These are phyloP conservation scores for Ustilago vetiveriae DNA, from an alignment of 1,284 basidiomycete genomes.

Conservation along the genomic window DNA sequence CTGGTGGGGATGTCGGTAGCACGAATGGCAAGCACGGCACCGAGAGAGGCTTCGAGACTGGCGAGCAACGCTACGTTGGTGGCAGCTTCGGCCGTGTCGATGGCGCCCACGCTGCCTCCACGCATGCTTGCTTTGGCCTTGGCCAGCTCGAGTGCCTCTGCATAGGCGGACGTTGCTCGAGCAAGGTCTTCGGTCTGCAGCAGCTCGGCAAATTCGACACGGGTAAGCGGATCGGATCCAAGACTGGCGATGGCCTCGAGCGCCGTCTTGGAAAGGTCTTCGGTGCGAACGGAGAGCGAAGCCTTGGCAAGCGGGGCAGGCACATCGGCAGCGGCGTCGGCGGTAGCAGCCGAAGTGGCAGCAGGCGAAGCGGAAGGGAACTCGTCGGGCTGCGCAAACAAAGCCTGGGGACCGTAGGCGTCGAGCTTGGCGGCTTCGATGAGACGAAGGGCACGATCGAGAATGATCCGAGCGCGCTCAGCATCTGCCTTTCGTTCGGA, in stretches of 20 bases:
- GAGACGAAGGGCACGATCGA: conserved; percentile 59
- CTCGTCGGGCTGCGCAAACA: conserved; percentile 34
- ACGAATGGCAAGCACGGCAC: conserved; percentile 52
- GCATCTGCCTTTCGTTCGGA: conserved; percentile 46
- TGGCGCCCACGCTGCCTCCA: conserved; percentile 3
- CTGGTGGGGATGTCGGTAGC: conserved; percentile 37
- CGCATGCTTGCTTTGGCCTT: conserved; percentile 11
- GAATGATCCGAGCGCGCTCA: conserved; percentile 52
- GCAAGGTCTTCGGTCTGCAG: conserved; percentile 53
- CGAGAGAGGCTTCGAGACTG: conserved; percentile 52
- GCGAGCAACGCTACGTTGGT: conserved; percentile 29
- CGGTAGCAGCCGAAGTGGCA: conserved; percentile 13
- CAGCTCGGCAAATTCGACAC: conserved; percentile 56
- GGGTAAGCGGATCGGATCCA: conserved; percentile 49
- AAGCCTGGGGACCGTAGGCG: conserved; percentile 26
- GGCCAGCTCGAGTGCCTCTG: conserved; percentile 42
- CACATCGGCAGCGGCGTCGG: conserved; percentile 27
- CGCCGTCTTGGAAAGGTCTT: conserved; percentile 46
- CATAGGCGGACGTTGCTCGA: conserved; percentile 45
- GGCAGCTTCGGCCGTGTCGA: conserved; percentile 29
- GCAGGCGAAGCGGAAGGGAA: conserved; percentile 19
- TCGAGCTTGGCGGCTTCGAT: conserved; percentile 53
- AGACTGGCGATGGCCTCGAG: conserved; percentile 50
- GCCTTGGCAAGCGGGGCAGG: conserved; percentile 46
- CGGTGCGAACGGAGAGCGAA: conserved; percentile 39